Conservation (phyloP, 352 stramenopile species). For the Phytopythium kandeliae region DNA sequence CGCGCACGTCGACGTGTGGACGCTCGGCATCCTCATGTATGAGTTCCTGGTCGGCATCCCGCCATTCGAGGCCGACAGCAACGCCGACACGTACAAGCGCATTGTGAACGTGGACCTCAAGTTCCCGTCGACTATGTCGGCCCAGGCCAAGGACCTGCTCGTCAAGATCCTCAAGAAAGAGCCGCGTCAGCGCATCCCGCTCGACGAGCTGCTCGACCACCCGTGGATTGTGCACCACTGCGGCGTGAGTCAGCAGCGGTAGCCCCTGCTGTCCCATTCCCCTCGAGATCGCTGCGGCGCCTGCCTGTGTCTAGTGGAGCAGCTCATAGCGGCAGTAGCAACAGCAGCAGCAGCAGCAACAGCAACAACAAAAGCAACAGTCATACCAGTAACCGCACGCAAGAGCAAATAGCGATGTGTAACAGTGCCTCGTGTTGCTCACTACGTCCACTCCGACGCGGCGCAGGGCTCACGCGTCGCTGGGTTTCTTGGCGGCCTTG, state of each 20-base stretch:
- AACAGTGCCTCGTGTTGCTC: constrained; percentile 1
- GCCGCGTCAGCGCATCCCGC: constrained; percentile 88
- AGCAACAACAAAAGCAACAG: background rate
- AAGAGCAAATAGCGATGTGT: background rate
- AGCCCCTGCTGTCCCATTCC: constrained; percentile 2
- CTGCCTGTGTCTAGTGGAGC: background rate
- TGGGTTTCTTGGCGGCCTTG: constrained; percentile 7
- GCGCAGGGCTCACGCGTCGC: constrained; percentile 8
- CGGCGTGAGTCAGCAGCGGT: constrained; percentile 12
- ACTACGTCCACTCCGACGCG: too few relatives aligned
- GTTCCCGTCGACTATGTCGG: constrained; percentile 91
- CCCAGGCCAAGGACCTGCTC: constrained; percentile 91
- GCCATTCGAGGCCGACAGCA: constrained; percentile 97
- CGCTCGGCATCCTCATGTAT: constrained; percentile 97
- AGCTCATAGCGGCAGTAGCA: background rate
- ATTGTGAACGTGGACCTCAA: constrained; percentile 96
- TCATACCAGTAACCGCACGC: background rate
- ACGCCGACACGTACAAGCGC: constrained; percentile 95
- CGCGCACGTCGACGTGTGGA: constrained; percentile 97
- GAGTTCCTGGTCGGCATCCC: constrained; percentile 97
- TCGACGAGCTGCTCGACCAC: constrained; percentile 92
- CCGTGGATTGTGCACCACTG: constrained; percentile 92
- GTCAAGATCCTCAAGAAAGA: constrained; percentile 95
- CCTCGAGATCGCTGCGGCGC: constrained; percentile 10
- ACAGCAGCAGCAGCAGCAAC: background rate